Percentiles rank a stretch among this genome's conserved stretches.
These are phyloP conservation scores for Oryza longistaminata DNA, from an alignment of 176 grass and related monocot genomes.

Conservation along the genomic window DNA sequence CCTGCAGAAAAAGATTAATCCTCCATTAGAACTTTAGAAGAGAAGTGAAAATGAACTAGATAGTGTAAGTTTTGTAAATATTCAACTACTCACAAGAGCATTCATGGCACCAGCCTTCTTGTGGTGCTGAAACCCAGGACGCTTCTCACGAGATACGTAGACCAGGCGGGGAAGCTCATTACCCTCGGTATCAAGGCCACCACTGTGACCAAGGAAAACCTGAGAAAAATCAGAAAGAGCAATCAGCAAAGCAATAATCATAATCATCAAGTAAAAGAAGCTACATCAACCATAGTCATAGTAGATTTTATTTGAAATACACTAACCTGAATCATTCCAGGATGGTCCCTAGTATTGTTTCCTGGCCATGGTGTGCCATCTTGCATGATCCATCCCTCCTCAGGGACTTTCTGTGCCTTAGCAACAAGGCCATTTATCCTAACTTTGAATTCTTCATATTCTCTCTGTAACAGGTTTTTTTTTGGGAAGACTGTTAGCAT, in stretches of 20 bases:
- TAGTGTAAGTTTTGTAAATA: conserved; percentile 22
- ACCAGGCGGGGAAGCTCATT: conserved; percentile 98
- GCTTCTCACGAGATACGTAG: conserved; percentile 99
- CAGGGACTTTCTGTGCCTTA: conserved; percentile 93
- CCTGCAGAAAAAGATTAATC: conserved; percentile 49
- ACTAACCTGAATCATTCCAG: conserved; percentile 99
- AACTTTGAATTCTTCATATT: conserved; percentile 99
- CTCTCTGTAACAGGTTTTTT: conserved; percentile 59
- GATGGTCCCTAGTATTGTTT: conserved; percentile 99
- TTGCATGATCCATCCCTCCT: conserved; percentile 99
- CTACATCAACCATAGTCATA: background rate
- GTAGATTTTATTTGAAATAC: conserved; percentile 18
- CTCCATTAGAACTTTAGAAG: conserved; percentile 37
- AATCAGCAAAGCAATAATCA: conserved; percentile 35
- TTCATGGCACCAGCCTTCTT: conserved; percentile 99
- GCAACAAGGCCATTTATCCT: conserved; percentile 91
- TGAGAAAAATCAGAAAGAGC: conserved; percentile 44
- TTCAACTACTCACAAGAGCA: conserved; percentile 80
- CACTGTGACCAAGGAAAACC: conserved; percentile 99
- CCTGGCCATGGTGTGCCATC: conserved; percentile 99
- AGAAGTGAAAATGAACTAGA: conserved; percentile 32
- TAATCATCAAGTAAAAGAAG: background rate
- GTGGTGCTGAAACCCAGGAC: conserved; percentile 99
- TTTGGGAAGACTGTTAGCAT: background rate
- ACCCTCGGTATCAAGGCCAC: conserved; percentile 95